phyloP scores from a whole-genome alignment of 2,329 filamentous ascomycete species.

The Diplocarpon mali region DNA sequence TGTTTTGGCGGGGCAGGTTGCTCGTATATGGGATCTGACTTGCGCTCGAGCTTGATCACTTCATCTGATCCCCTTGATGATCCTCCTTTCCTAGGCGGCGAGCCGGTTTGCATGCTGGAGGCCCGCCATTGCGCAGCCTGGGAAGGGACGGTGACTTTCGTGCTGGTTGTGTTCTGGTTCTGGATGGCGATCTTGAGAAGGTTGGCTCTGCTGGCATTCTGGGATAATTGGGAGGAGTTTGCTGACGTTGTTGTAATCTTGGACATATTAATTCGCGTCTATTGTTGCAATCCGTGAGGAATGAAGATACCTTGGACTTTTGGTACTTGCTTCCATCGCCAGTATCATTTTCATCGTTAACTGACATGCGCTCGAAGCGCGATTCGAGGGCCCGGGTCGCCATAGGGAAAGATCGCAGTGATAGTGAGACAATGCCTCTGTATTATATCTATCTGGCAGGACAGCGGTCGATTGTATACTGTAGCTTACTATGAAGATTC shows the following conservation, averaged over 20 bases:
- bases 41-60: conserved; percentile 36
- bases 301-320: conserved; percentile 62
- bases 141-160: conserved; percentile 57
- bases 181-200: conserved; percentile 80
- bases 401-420: conserved; percentile 34
- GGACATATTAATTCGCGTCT: conserved; percentile 22
- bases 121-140: conserved; percentile 46
- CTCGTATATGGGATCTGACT: conserved; percentile 41
- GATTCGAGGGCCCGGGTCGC: conserved; percentile 70
- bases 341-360: conserved; percentile 76
- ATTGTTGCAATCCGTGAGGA: conserved; percentile 18
- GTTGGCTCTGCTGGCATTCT: conserved; percentile 58
- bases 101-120: conserved; percentile 35
- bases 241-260: conserved; percentile 23
- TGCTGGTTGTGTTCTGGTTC: conserved; percentile 58
- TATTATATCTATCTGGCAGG: background rate
- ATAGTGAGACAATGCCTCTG: background rate
- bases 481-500: too few species aligned
- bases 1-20: conserved; percentile 48
- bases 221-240: conserved; percentile 30
- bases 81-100: conserved; percentile 40
- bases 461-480: too few species aligned
- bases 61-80: conserved; percentile 39
- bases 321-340: conserved; percentile 46
- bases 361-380: conserved; percentile 80